Base-by-base conservation (phyloP, 1,284 basidiomycete species). In the Garcileccinum viscosum region DNA sequence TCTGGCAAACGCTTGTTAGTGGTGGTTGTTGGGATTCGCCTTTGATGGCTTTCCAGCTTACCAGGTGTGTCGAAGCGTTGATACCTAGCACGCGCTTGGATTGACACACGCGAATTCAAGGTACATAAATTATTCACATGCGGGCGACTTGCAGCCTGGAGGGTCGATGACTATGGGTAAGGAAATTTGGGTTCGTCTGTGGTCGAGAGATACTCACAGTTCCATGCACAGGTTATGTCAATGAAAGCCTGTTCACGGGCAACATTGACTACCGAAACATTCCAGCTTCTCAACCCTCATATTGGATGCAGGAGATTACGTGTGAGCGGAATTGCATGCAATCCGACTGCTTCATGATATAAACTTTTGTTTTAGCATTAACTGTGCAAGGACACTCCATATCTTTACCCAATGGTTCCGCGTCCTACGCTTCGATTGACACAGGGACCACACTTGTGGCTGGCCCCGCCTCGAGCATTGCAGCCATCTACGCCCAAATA, bases 361-460 rank as follows among this genome's bases (percentile, higher is more conserved):
- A 58, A 47, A 35, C 9, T 38, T n/a, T 38, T 22, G 32, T n/a
- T 62, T 3, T 24, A 86, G 86, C 76, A 24, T 75, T 86, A 35
- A 83, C 80, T 12, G 84, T 87, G 19, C 80, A 85, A 66, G 86
- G 85, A 27, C 77, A 81, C 7, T 69, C 67, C 0, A 72, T 87
- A 30, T 62, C 73, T 1, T 71, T 86, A 6, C 75, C 81, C 2
- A 76, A 72, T 2, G 83, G 83, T 9, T 71, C 73, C 58, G 70
- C 69, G 7, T 81, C 81, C 7, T 75, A 82, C 38, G 85, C 84
- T 38, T 82, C 82, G 9, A 88, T 88, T 66, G 88, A 88, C 73
- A 88, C 87, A 12, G 88, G 88, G 12, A 88, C 87, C 0, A 87
- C 87, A 1, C 82, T 88, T 35, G 81, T 88, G 66, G 86, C 85